phyloP scores from a whole-genome alignment of 345 rosid species.

The Aurinia saxatilis region DNA sequence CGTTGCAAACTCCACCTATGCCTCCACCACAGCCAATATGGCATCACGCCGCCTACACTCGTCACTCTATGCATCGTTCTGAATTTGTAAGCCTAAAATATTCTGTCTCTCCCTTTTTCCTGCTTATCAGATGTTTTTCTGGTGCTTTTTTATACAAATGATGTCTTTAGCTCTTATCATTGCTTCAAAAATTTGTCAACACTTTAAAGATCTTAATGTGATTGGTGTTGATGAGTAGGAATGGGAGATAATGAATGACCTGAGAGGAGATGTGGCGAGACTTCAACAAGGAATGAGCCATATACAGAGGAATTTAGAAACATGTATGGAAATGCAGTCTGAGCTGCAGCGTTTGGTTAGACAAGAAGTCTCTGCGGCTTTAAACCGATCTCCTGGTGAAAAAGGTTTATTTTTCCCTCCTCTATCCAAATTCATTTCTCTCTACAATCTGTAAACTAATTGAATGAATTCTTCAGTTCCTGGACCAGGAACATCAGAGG shows the following conservation, averaged over 20 bases:
- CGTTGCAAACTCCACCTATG: slow-evolving; percentile 51
- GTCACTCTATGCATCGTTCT: slow-evolving; percentile 64
- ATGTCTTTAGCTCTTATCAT: not conserved
- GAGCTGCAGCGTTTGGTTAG: slow-evolving; percentile 69
- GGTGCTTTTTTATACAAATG: not conserved
- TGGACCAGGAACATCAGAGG: slow-evolving; percentile 53
- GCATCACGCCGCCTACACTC: slow-evolving; percentile 61
- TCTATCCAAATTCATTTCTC: not conserved
- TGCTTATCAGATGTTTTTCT: not conserved
- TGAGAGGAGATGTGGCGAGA: slow-evolving; percentile 66
- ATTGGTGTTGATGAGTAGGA: slow-evolving; percentile 30
- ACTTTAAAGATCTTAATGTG: slow-evolving; percentile 6
- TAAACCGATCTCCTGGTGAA: slow-evolving; percentile 47
- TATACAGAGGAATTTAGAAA: slow-evolving; percentile 81
- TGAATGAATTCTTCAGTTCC: slow-evolving; percentile 27
- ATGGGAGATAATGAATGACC: slow-evolving; percentile 69
- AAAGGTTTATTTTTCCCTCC: slow-evolving; percentile 31
- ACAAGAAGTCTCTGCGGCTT: slow-evolving; percentile 83
- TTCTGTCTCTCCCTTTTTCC: not conserved
- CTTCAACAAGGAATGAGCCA: slow-evolving; percentile 81
- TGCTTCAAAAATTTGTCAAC: not conserved
- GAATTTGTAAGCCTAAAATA: slow-evolving; percentile 45
- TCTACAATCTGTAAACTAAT: not conserved
- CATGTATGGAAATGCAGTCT: slow-evolving; percentile 85
- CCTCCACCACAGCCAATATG: slow-evolving; percentile 67